Evolutionary conservation across 495 filamentous ascomycete species (phyloP).

Genomic region (Penicillium subrubescens): DNA sequence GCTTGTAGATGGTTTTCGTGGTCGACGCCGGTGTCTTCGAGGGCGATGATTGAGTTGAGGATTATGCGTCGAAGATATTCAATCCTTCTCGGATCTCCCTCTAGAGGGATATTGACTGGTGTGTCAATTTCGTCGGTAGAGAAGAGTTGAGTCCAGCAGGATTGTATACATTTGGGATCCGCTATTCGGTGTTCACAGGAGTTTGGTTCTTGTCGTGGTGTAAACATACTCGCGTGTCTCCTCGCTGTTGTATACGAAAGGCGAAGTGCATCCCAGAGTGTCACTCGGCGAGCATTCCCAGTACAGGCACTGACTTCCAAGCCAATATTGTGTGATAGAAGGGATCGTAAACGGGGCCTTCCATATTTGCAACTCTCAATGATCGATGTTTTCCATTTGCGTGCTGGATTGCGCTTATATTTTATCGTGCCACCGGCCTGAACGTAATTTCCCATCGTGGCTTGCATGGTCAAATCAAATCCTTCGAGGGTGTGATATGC

Average conservation of each 20-base stretch:
- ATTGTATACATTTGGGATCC: conserved; percentile 2
- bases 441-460: neutral
- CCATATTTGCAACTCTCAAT: conserved; percentile 5
- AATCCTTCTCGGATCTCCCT: neutral
- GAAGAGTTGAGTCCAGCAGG: conserved; percentile 11
- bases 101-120: neutral
- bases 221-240: neutral
- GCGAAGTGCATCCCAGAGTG: conserved; percentile 16
- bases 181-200: conserved; percentile 8
- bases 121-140: neutral
- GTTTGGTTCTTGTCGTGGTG: neutral
- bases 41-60: conserved; percentile 6
- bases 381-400: conserved; percentile 10
- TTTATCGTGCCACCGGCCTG: conserved; percentile 1
- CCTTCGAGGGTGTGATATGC: neutral
- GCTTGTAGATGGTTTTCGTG: conserved; percentile 8
- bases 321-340: conserved; percentile 9
- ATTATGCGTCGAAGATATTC: conserved; percentile 1
- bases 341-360: neutral
- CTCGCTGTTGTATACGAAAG: conserved; percentile 5
- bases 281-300: conserved; percentile 16
- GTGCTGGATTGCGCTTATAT: conserved; percentile 10
- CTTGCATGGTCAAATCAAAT: neutral
- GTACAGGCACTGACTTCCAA: conserved; percentile 17
- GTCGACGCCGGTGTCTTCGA: conserved; percentile 10